Percentiles rank a stretch among this genome's conserved stretches.
phyloP scores from a whole-genome alignment of 495 filamentous ascomycete species.

The Daldinia grandis region DNA sequence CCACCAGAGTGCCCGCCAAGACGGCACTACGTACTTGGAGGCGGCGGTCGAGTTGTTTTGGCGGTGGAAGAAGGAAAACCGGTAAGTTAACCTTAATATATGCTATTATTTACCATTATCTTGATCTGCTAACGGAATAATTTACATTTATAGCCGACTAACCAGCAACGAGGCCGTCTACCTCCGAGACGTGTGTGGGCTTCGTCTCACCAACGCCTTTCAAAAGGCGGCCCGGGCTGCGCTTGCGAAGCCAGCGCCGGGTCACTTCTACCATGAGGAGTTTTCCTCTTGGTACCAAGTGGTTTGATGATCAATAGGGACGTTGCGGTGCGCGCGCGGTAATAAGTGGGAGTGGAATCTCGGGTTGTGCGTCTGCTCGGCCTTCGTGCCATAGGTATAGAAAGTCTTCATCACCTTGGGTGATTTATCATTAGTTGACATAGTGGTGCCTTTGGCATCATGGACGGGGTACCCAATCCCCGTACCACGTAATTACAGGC shows the following conservation, averaged over 20 bases:
- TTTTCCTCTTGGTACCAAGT: neutral
- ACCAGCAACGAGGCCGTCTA: neutral
- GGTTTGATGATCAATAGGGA: too few species aligned
- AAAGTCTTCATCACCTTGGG: neutral
- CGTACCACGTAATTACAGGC: neutral
- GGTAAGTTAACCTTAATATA: neutral
- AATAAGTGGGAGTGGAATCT: neutral
- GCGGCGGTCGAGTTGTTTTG: neutral
- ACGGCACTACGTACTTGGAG: neutral
- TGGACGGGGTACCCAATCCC: neutral
- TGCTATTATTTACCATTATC: neutral
- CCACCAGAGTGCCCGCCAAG: neutral
- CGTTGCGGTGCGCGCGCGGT: too few species aligned
- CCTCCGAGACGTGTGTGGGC: rapidly evolving
- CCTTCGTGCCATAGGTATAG: neutral
- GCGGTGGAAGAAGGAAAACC: neutral
- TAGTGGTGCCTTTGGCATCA: neutral
- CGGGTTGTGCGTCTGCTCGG: neutral
- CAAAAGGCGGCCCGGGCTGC: neutral
- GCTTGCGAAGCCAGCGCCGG: neutral
- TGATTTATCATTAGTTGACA: neutral
- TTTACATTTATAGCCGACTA: neutral
- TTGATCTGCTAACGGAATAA: neutral
- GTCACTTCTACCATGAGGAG: neutral
- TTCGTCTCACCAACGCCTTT: neutral